Base-by-base conservation (phyloP, 306 rosid species). In the Oemleria cerasiformis region DNA sequence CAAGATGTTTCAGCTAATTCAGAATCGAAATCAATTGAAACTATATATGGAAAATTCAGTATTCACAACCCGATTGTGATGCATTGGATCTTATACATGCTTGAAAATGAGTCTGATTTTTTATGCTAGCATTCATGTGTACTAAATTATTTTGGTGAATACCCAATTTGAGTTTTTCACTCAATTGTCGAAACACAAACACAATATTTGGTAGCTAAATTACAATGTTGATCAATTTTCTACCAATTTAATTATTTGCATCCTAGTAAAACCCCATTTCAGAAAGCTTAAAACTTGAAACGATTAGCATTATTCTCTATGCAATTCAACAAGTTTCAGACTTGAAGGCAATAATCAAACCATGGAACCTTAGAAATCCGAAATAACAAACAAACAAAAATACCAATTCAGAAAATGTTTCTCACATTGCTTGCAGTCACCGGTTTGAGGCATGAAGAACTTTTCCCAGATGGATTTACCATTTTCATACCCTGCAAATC, bases 351-450 rank as follows among this genome's bases (percentile, higher is more conserved):
- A 58, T 58, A 19, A 30, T 30, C 42, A 58, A 14, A 30, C 63
- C 63, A 58, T 8, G 44, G 36, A 38, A 7, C 20, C 5, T 60
- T 34, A 20, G 30, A 60, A 60, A 60, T 38, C 44, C 44, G 21
- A 16, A 36, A 60, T 34, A 60, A 16, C 43, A 23, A 19, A 12
- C 2, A 30, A 1, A 45, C 25, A 40, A n/a, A n/a, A 30, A 58
- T 14, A 7, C 63, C 30, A 11, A 58, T 30, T 59, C 7, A 12
- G 60, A 8, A 9, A 20, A 15, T 56, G 62, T 19, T 57, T 65
- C 73, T 78, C 69, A 68, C 81, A 36, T 67, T 66, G 60, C 34
- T 73, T 41, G 64, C 4, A 64, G 70, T 3, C 6, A 40, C 42
- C 42, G 3, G 45, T 39, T 73, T 21, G 43, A 63, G 44, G 10